phyloP scores from a whole-genome alignment of 768 basidiomycete genomes.

The Terana coerulea region DNA sequence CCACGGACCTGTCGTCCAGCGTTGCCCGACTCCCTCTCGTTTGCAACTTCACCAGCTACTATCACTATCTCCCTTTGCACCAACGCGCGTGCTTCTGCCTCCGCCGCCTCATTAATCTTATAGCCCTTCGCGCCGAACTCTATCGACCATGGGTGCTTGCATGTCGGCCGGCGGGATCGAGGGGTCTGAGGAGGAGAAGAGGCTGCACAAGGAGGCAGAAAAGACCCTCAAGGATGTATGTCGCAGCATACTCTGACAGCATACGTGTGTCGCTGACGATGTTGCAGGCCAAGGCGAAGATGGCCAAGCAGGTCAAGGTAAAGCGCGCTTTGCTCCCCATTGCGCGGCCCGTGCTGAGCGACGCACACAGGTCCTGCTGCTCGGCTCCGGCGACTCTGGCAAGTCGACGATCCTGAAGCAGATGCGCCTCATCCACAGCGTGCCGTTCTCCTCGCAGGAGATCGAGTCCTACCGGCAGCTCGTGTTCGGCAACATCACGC shows the following conservation, averaged over 20 bases:
- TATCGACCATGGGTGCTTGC: slow-evolving; percentile 63
- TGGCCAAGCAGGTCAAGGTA: slow-evolving; percentile 77
- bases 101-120: no score
- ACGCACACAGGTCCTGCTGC: slow-evolving; percentile 63
- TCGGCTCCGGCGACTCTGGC: slow-evolving; percentile 92
- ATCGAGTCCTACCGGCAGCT: slow-evolving; percentile 88
- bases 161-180: slow-evolving; percentile 62
- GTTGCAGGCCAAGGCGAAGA: slow-evolving; percentile 64
- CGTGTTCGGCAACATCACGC: slow-evolving; percentile 87
- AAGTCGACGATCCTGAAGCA: slow-evolving; percentile 96
- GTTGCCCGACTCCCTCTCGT: slow-evolving; percentile 3
- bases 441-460: slow-evolving; percentile 79
- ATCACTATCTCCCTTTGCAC: slow-evolving; percentile 1
- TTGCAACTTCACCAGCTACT: slow-evolving; percentile 5
- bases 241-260: slow-evolving; percentile 12
- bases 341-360: slow-evolving; percentile 61
- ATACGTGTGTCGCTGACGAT: slow-evolving; percentile 4
- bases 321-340: slow-evolving; percentile 2
- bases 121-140: not conserved
- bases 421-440: slow-evolving; percentile 93
- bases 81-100: not conserved
- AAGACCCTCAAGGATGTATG: slow-evolving; percentile 73
- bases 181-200: slow-evolving; percentile 65
- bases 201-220: slow-evolving; percentile 65
- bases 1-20: not conserved